Percentiles rank a stretch among this genome's conserved stretches.
These are phyloP conservation scores for Gloeostereum incarnatum DNA, from an alignment of 768 basidiomycete species.

Conservation along the genomic window DNA sequence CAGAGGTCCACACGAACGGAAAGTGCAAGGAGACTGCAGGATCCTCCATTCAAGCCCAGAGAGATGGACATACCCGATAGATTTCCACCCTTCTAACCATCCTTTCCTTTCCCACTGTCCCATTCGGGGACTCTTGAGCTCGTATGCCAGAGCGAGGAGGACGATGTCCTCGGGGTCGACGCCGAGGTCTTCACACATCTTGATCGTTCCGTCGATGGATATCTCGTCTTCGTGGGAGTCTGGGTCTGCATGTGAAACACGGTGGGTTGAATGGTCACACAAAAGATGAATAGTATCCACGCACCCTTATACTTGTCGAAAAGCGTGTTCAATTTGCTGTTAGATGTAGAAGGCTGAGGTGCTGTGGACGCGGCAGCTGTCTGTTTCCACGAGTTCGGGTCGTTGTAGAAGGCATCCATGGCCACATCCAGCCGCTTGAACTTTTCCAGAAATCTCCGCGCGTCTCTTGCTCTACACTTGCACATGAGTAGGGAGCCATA, in stretches of 20 bases:
- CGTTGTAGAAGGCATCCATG: slow-evolving; percentile 63
- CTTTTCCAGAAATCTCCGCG: slow-evolving; percentile 59
- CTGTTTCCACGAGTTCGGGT: slow-evolving; percentile 27
- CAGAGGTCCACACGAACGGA: slow-evolving; percentile 1
- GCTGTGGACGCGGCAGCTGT: slow-evolving; percentile 12
- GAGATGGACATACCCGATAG: slow-evolving; percentile 44
- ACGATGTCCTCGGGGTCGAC: slow-evolving; percentile 79
- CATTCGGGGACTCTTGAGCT: slow-evolving; percentile 66
- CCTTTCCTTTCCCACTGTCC: slow-evolving; percentile 63
- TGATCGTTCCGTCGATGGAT: slow-evolving; percentile 71
- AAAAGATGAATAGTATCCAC: slow-evolving; percentile 4
- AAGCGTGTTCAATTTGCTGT: slow-evolving; percentile 43
- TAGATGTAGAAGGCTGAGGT: slow-evolving; percentile 31
- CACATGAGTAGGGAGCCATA: slow-evolving; percentile 9
- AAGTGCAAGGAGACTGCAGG: background rate
- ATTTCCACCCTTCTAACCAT: slow-evolving; percentile 80
- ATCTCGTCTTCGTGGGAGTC: slow-evolving; percentile 58
- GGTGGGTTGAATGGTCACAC: background rate
- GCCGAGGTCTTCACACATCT: slow-evolving; percentile 58
- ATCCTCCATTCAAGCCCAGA: slow-evolving; percentile 1
- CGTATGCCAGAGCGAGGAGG: slow-evolving; percentile 72
- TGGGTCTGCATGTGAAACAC: slow-evolving; percentile 12
- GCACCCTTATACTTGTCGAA: slow-evolving; percentile 68
- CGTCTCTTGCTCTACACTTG: slow-evolving; percentile 43
- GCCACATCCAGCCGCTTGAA: slow-evolving; percentile 66